Evolutionary conservation across 108 stramenopile genomes (phyloP).

Genomic region (Cyclostephanos invisitatus): DNA sequence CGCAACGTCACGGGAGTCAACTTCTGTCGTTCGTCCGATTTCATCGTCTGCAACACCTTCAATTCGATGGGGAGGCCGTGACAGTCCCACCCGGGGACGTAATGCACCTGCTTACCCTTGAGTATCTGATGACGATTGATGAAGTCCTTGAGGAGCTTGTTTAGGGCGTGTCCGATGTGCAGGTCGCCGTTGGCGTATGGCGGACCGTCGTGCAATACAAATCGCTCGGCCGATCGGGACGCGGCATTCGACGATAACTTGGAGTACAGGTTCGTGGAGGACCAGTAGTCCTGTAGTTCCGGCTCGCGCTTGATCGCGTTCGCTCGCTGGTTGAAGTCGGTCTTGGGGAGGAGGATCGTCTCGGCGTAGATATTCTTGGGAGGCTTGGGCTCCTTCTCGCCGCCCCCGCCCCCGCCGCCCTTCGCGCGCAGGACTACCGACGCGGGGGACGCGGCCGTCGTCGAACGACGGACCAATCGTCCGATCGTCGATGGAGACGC

Average conservation of each 20-base stretch:
- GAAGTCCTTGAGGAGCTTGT: constrained; percentile 98
- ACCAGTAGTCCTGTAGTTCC: constrained; percentile 89
- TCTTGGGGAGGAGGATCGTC: constrained; percentile 92
- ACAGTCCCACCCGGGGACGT: constrained; percentile 99
- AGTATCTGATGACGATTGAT: constrained; percentile 96
- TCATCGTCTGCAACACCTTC: constrained; percentile 95
- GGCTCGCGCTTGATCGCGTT: constrained; percentile 93
- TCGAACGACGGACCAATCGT: constrained; percentile 14
- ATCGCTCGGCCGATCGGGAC: constrained; percentile 59
- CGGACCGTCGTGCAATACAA: constrained; percentile 98
- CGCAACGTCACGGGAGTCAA: constrained; percentile 86
- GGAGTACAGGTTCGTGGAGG: constrained; percentile 84
- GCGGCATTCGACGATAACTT: constrained; percentile 69
- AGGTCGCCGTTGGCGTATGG: constrained; percentile 99
- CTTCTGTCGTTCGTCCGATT: constrained; percentile 77
- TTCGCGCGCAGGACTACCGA: constrained; percentile 7
- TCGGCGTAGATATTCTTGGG: constrained; percentile 87
- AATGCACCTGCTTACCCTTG: constrained; percentile 93
- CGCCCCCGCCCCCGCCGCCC: not conserved
- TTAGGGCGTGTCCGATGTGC: constrained; percentile 99
- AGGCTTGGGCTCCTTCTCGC: constrained; percentile 54
- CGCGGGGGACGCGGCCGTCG: not conserved
- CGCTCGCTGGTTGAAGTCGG: constrained; percentile 92
- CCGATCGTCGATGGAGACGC: not conserved
- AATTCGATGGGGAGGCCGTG: constrained; percentile 99